Evolutionary conservation across 2,329 filamentous ascomycete genomes (phyloP), one percentile per base, ranked within the genome.

Genomic region (Verticillium isaacii): DNA sequence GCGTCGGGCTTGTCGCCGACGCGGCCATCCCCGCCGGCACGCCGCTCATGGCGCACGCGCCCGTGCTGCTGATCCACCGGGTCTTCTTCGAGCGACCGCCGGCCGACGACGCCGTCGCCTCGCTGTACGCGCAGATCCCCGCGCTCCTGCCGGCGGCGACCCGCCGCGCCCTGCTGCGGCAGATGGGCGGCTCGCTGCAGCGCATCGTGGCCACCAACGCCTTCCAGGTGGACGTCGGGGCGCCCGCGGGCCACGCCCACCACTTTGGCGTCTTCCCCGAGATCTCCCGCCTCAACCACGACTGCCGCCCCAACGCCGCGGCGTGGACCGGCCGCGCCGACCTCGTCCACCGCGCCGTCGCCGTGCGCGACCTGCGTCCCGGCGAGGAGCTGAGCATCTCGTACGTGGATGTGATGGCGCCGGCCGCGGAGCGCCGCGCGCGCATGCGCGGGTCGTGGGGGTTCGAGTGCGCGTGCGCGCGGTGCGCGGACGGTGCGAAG

Each of bases 361-460:
- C 75, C 36, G 68, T 73, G 6, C 71, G 75, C 0, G 71, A 73
- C 54, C 78, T 80, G 59, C 45, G 57, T 5, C 69, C 76, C 0
- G 78, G 78, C 23, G 77, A 79, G 63, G 78, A 80, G 67, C 71
- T 80, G 59, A 78, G 75, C 14, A 68, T 80, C 58, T 75, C 76
- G 0, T 81, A 80, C 65, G 74, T 80, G n/a, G 71, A 76, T 66
- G 70, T 66, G 29, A 65, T 39, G 67, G 70, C 19, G 62, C 54
- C 55, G n/a, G 66, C 66, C 8, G 63, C 64, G 3, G 61, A 59
- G 56, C 73, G 78, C 5, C 62, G 70, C 23, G 41, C 63, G 12
- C 67, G 70, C 29, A 68, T 78, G n/a, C 57, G 64, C 19, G 19
- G 57, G 19, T 70, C 68, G 2, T 80, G 78, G 78, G 74, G 75